These are phyloP conservation scores for Oryza australiensis DNA, from an alignment of 176 grass and related monocot genomes.

Conservation along the genomic window DNA sequence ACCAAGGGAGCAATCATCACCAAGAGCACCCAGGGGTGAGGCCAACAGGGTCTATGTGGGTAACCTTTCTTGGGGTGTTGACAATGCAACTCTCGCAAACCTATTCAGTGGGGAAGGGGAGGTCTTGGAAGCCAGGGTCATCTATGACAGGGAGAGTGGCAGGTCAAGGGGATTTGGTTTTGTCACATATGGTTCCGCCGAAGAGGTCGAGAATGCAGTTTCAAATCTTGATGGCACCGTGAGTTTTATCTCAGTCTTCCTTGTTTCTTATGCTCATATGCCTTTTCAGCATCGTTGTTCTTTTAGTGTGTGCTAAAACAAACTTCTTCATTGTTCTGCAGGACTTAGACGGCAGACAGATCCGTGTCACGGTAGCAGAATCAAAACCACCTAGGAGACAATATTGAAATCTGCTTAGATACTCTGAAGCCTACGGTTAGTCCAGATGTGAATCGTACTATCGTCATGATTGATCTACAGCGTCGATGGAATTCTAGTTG, in stretches of 20 bases:
- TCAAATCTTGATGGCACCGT: constrained; percentile 71
- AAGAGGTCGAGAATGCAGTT: constrained; percentile 77
- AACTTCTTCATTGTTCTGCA: constrained; percentile 19
- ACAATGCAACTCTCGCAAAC: constrained; percentile 66
- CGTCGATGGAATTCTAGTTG: background rate
- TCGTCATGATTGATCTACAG: background rate
- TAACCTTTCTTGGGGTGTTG: constrained; percentile 83
- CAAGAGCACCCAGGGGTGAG: constrained; percentile 45
- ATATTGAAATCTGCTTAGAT: constrained; percentile 44
- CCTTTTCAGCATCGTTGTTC: background rate
- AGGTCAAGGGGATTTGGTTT: constrained; percentile 89
- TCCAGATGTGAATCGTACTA: background rate
- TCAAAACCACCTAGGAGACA: constrained; percentile 48
- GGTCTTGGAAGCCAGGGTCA: constrained; percentile 69
- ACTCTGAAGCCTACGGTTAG: background rate
- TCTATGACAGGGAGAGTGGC: constrained; percentile 83
- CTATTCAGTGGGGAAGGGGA: constrained; percentile 75
- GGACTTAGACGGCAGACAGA: constrained; percentile 76
- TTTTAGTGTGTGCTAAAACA: background rate
- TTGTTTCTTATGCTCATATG: background rate
- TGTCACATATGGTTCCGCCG: constrained; percentile 53
- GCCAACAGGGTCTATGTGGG: constrained; percentile 72
- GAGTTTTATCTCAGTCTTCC: constrained; percentile 28
- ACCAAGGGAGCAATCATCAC: constrained; percentile 49
- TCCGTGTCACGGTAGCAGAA: constrained; percentile 63